Conservation (phyloP, 345 rosid genomes). For the Brassica nigra region DNA sequence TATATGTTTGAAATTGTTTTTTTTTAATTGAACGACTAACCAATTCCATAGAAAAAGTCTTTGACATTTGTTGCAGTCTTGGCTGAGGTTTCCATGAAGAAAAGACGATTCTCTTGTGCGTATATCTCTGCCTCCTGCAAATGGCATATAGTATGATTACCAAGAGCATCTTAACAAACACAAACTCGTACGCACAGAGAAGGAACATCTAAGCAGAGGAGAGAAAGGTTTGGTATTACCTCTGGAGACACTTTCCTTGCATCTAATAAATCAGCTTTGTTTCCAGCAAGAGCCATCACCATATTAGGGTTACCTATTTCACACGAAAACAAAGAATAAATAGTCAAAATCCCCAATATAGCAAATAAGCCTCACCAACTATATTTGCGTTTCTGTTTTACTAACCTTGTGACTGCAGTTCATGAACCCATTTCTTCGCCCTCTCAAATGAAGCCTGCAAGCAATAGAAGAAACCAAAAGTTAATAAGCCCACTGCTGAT, state of each 20-base stretch:
- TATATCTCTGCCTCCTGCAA: slow-evolving; percentile 69
- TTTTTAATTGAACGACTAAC: slow-evolving; percentile 42
- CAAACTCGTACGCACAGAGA: not conserved
- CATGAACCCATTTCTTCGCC: slow-evolving; percentile 69
- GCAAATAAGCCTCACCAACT: not conserved
- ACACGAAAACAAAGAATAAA: not conserved
- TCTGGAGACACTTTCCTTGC: slow-evolving; percentile 55
- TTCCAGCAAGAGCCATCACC: slow-evolving; percentile 64
- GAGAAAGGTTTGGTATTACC: slow-evolving; percentile 39
- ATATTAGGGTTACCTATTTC: slow-evolving; percentile 53
- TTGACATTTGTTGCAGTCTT: slow-evolving; percentile 74
- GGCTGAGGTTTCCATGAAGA: slow-evolving; percentile 88
- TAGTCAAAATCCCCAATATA: not conserved
- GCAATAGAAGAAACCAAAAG: not conserved
- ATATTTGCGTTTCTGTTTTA: no score
- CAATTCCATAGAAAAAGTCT: slow-evolving; percentile 77
- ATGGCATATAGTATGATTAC: not conserved
- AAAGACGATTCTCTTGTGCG: slow-evolving; percentile 75
- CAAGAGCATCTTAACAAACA: slow-evolving; percentile 22
- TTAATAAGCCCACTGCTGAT: no score
- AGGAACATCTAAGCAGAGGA: not conserved
- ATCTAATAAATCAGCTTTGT: slow-evolving; percentile 21
- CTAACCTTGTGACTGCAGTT: slow-evolving; percentile 61
- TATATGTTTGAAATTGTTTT: not conserved
- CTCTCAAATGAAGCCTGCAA: slow-evolving; percentile 56